These are phyloP conservation scores for Pseudonitzschia multistriata DNA, from an alignment of 108 stramenopile species.

Conservation along the genomic window DNA sequence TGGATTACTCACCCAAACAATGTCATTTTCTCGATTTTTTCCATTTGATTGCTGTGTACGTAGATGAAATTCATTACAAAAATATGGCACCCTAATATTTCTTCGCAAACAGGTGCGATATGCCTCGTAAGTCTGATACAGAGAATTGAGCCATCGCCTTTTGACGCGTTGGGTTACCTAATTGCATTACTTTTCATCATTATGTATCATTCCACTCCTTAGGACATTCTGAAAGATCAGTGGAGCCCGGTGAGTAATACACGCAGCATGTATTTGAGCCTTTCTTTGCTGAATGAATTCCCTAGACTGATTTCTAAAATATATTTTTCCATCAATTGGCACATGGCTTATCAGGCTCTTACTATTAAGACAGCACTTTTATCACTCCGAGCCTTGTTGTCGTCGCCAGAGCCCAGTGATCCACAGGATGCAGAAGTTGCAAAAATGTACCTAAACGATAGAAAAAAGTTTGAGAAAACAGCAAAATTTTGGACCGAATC, in stretches of 20 bases:
- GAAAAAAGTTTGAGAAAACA: constrained; percentile 75
- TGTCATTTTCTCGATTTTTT: not conserved
- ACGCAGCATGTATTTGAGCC: not conserved
- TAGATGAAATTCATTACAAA: constrained; percentile 90
- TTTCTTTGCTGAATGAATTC: not conserved
- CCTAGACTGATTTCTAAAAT: not conserved
- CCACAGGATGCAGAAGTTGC: constrained; percentile 97
- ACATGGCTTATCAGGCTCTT: constrained; percentile 48
- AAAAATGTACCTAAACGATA: constrained; percentile 83
- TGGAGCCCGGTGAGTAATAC: constrained; percentile 75
- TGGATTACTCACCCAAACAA: not conserved
- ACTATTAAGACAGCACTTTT: constrained; percentile 96
- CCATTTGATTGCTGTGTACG: not conserved
- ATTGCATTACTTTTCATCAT: too few species aligned
- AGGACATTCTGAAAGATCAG: constrained; percentile 97
- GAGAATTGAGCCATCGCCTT: not conserved
- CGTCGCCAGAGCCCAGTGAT: constrained; percentile 89
- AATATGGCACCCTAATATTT: constrained; percentile 98
- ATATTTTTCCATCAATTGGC: not conserved
- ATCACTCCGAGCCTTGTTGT: constrained; percentile 89
- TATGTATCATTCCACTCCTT: too few species aligned
- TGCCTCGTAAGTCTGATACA: constrained; percentile 74
- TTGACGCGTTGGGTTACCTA: too few species aligned
- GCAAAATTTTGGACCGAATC: constrained; percentile 93
- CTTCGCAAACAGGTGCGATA: constrained; percentile 94